Evolutionary conservation across 192 early-diverging fungal genomes (phyloP), one percentile per base, ranked within the genome.

Genomic region (Coemansia sp.): DNA sequence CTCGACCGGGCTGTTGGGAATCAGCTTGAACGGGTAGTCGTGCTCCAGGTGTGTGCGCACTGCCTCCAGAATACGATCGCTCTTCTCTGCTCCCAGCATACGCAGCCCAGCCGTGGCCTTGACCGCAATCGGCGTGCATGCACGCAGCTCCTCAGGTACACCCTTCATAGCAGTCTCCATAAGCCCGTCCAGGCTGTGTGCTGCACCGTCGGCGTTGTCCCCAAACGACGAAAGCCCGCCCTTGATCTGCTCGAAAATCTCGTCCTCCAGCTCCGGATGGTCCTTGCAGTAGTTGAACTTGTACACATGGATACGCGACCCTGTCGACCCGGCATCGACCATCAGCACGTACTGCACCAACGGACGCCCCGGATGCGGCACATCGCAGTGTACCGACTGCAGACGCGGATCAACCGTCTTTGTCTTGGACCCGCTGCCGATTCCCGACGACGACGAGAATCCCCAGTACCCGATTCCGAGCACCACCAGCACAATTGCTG

Each of bases 291-390:
- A 89, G 78, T 95, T 94, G 85, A 99, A 99, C 67, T 88, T 85
- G 86, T 97, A 99, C 50, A 96, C 92, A 71, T 99, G 96, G 67
- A 99, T 93, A 20, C 96, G 94, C 8, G 95, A 97, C 38, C 95
- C 96, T 18, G 94, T 95, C 4, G 94, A 96, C 4, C 96, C 96
- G 25, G 96, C 96, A 66, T 99, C 96, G 28, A 99, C 66, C 89
- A 99, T 95, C 18, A 99, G 77, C 33, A 90, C 94, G 78, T 95
- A 95, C 71, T 99, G 94, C 25, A 93, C 74, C 30, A 91, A 74
- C 3, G 91, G 95, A 48, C 86, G 85, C 7, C 87, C 87, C 12
- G 86, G 88, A 61, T 87, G 77, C 16, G 88, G 63, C 2, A 88
- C 60, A 12, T 83, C 82, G 66, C 89, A 91, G 67, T 89, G 88